phyloP scores from a whole-genome alignment of 805 yeast species.

The Metschnikowia kofuensis region DNA sequence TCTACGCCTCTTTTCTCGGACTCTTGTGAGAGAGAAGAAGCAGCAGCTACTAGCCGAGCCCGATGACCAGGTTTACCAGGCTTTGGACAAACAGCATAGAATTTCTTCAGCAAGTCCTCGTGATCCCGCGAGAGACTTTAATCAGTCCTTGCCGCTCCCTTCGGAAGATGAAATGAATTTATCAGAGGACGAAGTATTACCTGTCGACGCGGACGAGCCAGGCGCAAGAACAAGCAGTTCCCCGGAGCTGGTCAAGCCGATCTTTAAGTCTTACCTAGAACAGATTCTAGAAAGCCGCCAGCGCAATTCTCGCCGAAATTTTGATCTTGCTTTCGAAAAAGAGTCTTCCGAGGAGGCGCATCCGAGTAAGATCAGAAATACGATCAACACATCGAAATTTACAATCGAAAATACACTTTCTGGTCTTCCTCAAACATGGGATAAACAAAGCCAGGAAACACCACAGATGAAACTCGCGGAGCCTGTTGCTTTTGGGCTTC shows the following conservation, averaged over 20 bases:
- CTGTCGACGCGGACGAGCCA: not conserved
- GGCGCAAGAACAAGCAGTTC: not conserved
- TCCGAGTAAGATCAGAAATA: constrained; percentile 1
- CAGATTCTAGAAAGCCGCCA: constrained; percentile 24
- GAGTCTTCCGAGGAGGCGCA: constrained; percentile 6
- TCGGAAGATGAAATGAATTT: constrained; percentile 16
- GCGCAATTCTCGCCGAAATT: not conserved
- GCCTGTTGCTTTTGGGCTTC: constrained; percentile 17
- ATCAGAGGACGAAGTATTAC: not conserved
- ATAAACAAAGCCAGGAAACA: not conserved
- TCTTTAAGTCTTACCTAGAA: constrained; percentile 29
- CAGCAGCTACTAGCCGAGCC: constrained; percentile 14
- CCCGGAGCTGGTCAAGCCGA: constrained; percentile 8
- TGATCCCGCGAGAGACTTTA: constrained; percentile 17
- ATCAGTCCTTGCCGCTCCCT: constrained; percentile 31
- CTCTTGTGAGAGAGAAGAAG: constrained; percentile 21
- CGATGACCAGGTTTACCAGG: constrained; percentile 10
- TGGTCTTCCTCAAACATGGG: constrained; percentile 14
- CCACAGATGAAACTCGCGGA: constrained; percentile 11
- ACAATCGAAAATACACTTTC: constrained; percentile 17
- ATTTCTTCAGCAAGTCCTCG: constrained; percentile 13
- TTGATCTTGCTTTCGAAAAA: constrained; percentile 8
- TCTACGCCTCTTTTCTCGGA: constrained; percentile 33
- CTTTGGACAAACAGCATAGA: constrained; percentile 12
- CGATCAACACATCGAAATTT: constrained; percentile 15